phyloP scores from a whole-genome alignment of 2,329 filamentous ascomycete species.

The Epichloe amarillans region DNA sequence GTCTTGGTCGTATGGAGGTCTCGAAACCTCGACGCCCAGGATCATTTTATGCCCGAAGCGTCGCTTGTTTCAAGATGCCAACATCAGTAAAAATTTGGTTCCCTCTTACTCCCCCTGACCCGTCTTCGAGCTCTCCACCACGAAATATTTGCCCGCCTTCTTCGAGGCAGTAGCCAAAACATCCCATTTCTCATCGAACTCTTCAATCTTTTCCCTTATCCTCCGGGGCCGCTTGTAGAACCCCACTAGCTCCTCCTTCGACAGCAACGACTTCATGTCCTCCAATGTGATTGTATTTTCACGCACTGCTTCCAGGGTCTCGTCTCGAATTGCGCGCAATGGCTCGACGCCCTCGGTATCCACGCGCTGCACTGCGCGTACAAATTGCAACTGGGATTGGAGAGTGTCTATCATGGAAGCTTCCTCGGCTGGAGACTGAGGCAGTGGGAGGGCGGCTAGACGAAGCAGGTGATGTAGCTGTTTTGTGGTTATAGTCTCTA shows the following conservation, averaged over 20 bases:
- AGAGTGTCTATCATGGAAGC: constrained; percentile 59
- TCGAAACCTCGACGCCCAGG: too few relatives aligned
- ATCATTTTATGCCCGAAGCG: too few relatives aligned
- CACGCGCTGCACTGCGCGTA: constrained; percentile 70
- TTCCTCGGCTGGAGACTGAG: constrained; percentile 50
- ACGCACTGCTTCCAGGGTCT: constrained; percentile 48
- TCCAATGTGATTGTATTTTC: constrained; percentile 47
- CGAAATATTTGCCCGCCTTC: constrained; percentile 60
- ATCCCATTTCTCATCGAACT: constrained; percentile 53
- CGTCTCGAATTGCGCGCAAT: constrained; percentile 68
- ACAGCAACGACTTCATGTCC: constrained; percentile 41
- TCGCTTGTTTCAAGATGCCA: background rate
- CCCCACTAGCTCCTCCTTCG: constrained; percentile 47
- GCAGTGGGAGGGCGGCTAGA: constrained; percentile 73
- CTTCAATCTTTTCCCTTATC: constrained; percentile 18
- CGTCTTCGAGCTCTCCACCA: constrained; percentile 51
- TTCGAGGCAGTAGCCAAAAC: constrained; percentile 51
- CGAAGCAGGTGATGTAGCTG: constrained; percentile 76
- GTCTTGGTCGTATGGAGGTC: too few relatives aligned
- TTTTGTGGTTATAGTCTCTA: constrained; percentile 42
- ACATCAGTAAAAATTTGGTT: background rate
- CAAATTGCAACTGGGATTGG: constrained; percentile 75
- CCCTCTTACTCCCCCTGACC: constrained; percentile 4
- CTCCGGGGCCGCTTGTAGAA: constrained; percentile 33
- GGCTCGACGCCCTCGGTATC: constrained; percentile 62